Evolutionary conservation across 345 rosid species (phyloP).

Genomic region (Aquilaria yunnanensis): DNA sequence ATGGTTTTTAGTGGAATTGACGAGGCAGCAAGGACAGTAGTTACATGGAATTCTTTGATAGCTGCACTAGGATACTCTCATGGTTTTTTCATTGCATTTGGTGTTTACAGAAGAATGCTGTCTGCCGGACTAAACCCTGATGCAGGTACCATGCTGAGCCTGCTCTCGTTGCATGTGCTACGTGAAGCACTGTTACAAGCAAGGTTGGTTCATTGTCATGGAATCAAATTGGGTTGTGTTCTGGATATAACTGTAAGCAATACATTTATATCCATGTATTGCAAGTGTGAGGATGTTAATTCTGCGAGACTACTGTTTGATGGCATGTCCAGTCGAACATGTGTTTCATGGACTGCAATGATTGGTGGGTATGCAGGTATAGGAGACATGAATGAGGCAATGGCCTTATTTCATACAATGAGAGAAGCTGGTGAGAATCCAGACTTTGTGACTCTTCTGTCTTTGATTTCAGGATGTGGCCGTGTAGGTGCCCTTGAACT

Average conservation of each 20-base stretch:
- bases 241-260: conserved; percentile 32
- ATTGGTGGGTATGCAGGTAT: conserved; percentile 65
- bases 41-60: conserved; percentile 63
- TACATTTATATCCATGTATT: conserved; percentile 64
- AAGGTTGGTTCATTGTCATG: conserved; percentile 50
- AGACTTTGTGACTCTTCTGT: conserved; percentile 53
- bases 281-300: conserved; percentile 36
- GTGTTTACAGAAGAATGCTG: conserved; percentile 48
- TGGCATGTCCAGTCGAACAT: conserved; percentile 31
- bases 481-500: conserved; percentile 44
- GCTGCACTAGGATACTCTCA: conserved; percentile 39
- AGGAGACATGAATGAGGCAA: conserved; percentile 54
- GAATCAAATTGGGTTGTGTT: conserved; percentile 39
- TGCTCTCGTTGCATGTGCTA: conserved; percentile 41
- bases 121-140: conserved; percentile 40
- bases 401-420: conserved; percentile 46
- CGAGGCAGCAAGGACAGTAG: conserved; percentile 24
- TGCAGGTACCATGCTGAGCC: conserved; percentile 48
- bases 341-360: conserved; percentile 86
- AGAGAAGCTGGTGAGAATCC: conserved; percentile 36
- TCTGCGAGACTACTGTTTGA: conserved; percentile 56
- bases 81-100: conserved; percentile 26
- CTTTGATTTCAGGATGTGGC: conserved; percentile 57
- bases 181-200: conserved; percentile 36
- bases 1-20: conserved; percentile 41